A percentile compares a stretch with the other conserved stretches of the same genome.
Conservation (phyloP, 208 protist species). For the Leishmania gerbilli region DNA sequence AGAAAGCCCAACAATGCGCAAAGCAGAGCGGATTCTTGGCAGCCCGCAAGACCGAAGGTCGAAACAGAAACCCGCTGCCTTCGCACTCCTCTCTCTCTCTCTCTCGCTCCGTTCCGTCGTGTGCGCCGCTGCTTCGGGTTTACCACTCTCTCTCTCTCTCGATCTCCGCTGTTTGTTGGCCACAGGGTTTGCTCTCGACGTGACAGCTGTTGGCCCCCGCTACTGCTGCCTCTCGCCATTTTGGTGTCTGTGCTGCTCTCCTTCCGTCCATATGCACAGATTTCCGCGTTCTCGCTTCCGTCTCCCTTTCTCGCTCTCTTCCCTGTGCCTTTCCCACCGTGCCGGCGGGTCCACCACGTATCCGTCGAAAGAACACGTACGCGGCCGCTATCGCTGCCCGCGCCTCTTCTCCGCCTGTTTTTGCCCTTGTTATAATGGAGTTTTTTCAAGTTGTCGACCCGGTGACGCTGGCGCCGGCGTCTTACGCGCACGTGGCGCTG, state of each 20-base stretch:
- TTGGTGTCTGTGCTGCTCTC: background rate
- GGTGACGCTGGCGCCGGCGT: slow-evolving; percentile 8
- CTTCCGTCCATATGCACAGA: background rate
- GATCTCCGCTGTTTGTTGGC: background rate
- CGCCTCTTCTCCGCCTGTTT: background rate
- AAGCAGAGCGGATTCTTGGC: background rate
- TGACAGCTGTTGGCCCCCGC: background rate
- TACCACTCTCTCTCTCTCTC: background rate
- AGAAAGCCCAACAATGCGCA: background rate
- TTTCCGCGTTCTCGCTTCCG: background rate
- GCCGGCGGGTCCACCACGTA: no score
- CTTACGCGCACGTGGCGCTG: slow-evolving; percentile 10
- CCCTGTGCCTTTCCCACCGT: background rate
- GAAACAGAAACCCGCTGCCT: background rate
- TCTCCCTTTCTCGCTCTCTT: background rate
- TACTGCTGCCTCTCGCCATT: background rate
- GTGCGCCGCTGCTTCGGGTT: background rate
- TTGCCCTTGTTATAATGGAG: slow-evolving; percentile 21
- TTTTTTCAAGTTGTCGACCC: slow-evolving; percentile 41
- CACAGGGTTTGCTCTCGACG: background rate
- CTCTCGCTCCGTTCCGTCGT: background rate
- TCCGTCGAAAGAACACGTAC: background rate
- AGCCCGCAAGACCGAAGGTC: background rate
- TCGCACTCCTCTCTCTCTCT: background rate
- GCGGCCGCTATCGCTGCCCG: background rate